Percentiles rank a stretch among this genome's conserved stretches.
Evolutionary conservation across 2,329 filamentous ascomycete species (phyloP).

Genomic region (Fusarium verticillioides): DNA sequence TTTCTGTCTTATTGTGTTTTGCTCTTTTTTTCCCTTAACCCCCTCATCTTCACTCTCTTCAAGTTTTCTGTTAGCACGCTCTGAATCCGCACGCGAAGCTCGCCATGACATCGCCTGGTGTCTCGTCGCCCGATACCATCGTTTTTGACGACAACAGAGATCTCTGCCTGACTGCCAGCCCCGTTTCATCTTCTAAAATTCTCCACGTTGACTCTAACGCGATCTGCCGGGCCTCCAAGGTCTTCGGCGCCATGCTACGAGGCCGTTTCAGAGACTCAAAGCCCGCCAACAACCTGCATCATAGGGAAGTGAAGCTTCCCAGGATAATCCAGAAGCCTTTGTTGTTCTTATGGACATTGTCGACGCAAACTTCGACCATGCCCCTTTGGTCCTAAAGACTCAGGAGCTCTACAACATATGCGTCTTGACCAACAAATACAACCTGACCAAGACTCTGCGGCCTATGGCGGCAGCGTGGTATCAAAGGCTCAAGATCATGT

Average conservation of each 20-base stretch:
- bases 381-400: background rate
- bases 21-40: background rate
- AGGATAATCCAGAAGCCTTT: background rate
- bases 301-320: background rate
- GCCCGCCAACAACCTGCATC: background rate
- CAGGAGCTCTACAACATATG: background rate
- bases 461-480: background rate
- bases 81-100: background rate
- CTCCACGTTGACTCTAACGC: background rate
- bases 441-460: background rate
- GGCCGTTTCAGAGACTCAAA: background rate
- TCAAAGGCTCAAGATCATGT: background rate
- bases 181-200: background rate
- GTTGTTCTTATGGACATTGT: background rate
- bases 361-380: background rate
- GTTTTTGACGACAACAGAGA: background rate
- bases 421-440: conserved; percentile 6
- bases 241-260: background rate
- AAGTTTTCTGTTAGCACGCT: background rate
- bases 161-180: background rate
- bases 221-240: background rate
- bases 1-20: background rate
- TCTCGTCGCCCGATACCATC: background rate
- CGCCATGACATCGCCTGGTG: background rate
- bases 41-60: background rate